Conservation (phyloP, 148 eudicot species). For the Camellia lanceoleosa region DNA sequence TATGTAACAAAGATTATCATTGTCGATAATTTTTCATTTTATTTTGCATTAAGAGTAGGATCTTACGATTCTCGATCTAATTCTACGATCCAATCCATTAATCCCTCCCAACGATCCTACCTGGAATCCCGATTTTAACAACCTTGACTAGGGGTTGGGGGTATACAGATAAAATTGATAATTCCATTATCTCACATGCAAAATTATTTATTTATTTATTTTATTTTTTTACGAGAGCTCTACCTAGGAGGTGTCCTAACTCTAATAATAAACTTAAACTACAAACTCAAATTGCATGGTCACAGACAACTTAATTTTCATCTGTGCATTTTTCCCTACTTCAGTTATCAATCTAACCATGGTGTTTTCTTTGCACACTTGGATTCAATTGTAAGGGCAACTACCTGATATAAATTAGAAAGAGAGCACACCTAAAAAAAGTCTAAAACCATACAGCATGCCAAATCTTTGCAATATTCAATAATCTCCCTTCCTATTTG, state of each 20-base stretch:
- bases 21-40: no score
- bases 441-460: neutral
- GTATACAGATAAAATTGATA: neutral
- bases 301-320: neutral
- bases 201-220: neutral
- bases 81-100: no score
- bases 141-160: no score
- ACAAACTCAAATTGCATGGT: neutral
- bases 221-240: neutral
- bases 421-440: neutral
- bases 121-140: no score
- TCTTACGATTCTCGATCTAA: no score
- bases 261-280: neutral
- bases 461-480: neutral
- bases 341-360: neutral
- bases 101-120: no score
- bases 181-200: neutral
- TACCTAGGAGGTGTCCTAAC: neutral
- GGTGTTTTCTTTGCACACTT: neutral
- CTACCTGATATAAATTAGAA: neutral
- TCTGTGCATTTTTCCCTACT: neutral
- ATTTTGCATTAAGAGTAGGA: no score
- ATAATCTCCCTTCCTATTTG: neutral
- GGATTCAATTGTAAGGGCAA: constrained; percentile 3
- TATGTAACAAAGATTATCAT: no score